Base-by-base conservation (phyloP, 176 grass and related monocot genomes). In the Rhynchospora pubera region DNA sequence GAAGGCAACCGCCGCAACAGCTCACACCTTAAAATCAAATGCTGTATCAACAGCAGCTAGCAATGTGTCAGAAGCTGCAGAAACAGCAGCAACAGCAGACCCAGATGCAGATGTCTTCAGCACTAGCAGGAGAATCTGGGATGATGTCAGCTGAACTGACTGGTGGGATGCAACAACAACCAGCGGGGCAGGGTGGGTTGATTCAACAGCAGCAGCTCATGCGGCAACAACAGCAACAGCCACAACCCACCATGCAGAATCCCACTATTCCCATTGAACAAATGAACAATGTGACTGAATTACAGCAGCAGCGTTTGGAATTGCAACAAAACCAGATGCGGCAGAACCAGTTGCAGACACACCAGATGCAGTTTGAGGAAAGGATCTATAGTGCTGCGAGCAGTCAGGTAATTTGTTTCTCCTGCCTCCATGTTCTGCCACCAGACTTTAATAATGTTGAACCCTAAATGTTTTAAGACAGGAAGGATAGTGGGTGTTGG, bases 251-350 rank as follows among this genome's bases (percentile, higher is more conserved):
- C 71, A 87, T 97, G 78, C 56, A 90, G 53, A 91, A 97, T 71
- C 9, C 92, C 52, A 84, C 89, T 56, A 89, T 97, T 65, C 43
- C 86, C 73, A 77, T 87, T 83, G 91, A 91, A 64, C 94, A 96
- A 77, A 85, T 65, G 84, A 93, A 85, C 91, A 97, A 83, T 89
- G 87, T 83, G 79, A 81, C 88, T 43, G 91, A 93, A 18, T 91
- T 93, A 88, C 91, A 90, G 78, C 91, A 91, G 72, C 91, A 91
- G 80, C 83, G 90, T 74, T 48, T 98, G 74, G 84, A 84, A 76
- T 87, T 94, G 84, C 95, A 94, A 56, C 91, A 94, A 69, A 55
- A 86, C 62, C 91, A 89, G 79, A 89, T 91, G 69, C 87, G 91
- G 53, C 47, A 88, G 83, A 94, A 81, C 83, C 94, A 91, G 87